Base-by-base conservation (phyloP, 2,329 filamentous ascomycete genomes). In the Colletotrichum viniferum region DNA sequence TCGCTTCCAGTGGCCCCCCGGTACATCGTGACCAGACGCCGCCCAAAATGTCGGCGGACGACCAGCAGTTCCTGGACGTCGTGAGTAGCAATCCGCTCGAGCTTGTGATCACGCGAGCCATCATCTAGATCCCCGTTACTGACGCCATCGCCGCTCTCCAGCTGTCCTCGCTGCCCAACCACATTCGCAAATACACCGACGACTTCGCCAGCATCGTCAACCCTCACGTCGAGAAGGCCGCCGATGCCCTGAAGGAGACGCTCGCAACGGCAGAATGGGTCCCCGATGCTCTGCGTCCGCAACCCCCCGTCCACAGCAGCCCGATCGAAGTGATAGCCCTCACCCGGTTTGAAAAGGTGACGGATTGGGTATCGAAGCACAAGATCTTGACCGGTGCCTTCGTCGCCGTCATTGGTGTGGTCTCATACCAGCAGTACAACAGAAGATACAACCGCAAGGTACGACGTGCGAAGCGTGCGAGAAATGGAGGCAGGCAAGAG, bases 401-500 rank as follows among this genome's bases (percentile, higher is more conserved):
- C 12, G 85, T 96, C 52, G 88, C 96, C 5, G 92, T 94, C 77
- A 86, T 94, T 66, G 92, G 94, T 61, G 94, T 94, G n/a, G 83
- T 88, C 21, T 86, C 87, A 26, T 92, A 91, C 82, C 86, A 86
- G 74, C 84, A 85, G 30, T 89, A 90, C 77, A 84, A 82, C 69
- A 87, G 84, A 71, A 88, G 92, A 72, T 91, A 91, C 74, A 88
- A 90, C 70, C 92, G 90, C 75, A 94, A 92, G 82, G 90, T 90
- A 69, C 91, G 96, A 78, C 91, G 95, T 77, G 97, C 96, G 13
- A 93, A 90, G 85, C 92, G 94, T 71, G 94, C 95, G 4, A 89
- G 90, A 65, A 98, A 95, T 85, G 97, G 97, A 28, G 95, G 95
- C 5, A 91, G 97, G 69, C 92, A 93, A 77, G 97, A 99, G 84